Evolutionary conservation across 1,284 basidiomycete genomes (phyloP).

Genomic region (Moesziomyces sp.): DNA sequence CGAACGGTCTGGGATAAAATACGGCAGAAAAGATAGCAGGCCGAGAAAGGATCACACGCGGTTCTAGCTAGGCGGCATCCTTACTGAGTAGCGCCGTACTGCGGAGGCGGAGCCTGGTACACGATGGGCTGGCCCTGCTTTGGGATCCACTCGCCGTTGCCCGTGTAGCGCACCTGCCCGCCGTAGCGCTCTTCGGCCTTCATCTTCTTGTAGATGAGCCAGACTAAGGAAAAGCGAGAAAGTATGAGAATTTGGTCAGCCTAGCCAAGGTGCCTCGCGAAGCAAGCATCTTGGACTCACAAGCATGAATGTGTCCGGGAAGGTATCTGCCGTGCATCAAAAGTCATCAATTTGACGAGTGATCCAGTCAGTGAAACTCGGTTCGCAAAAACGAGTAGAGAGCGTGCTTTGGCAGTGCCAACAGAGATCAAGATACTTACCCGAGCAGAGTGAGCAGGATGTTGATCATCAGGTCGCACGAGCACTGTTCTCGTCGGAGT

Average conservation of each 20-base stretch:
- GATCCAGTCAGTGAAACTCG: not conserved
- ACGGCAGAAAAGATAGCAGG: too few relatives aligned
- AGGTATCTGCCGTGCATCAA: conserved; percentile 15
- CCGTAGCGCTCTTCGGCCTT: conserved; percentile 54
- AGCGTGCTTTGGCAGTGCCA: too few relatives aligned
- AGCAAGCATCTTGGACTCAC: conserved; percentile 12
- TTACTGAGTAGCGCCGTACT: conserved; percentile 35
- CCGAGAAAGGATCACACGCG: not conserved
- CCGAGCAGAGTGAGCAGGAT: conserved; percentile 77
- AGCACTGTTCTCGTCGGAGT: conserved; percentile 33
- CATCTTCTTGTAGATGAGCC: conserved; percentile 56
- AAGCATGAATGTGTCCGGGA: conserved; percentile 45
- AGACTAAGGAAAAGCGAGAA: conserved; percentile 17
- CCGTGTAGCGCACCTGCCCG: conserved; percentile 40
- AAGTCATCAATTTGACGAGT: not conserved
- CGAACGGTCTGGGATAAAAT: too few relatives aligned
- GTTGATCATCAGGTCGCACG: conserved; percentile 79
- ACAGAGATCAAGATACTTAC: conserved; percentile 6
- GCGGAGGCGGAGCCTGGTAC: conserved; percentile 28
- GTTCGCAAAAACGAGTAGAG: too few relatives aligned
- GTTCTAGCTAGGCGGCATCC: not conserved
- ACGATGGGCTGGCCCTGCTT: conserved; percentile 26
- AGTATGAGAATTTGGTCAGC: not conserved
- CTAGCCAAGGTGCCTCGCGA: not conserved
- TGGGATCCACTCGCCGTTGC: conserved; percentile 53